Evolutionary conservation across 2,329 filamentous ascomycete genomes (phyloP), one percentile per base, ranked within the genome.

Genomic region (Colletotrichum incanum): DNA sequence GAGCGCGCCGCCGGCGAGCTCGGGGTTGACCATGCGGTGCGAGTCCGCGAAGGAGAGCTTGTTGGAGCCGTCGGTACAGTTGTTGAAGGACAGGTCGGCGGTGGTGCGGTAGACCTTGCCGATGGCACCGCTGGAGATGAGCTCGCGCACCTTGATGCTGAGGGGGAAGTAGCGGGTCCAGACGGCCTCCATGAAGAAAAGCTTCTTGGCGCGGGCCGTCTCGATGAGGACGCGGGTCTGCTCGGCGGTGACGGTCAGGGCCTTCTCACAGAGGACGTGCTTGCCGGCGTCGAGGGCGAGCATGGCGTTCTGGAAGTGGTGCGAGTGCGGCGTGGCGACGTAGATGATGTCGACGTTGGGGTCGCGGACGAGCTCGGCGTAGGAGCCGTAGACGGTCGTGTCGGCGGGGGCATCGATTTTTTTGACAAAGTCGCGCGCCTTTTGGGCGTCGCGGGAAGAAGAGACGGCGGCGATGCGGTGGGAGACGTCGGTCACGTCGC

Each of bases 141-240:
- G 83, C 78, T 95, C 90, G 63, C 93, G 86, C 47, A 95, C 85
- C 80, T 93, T 90, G 80, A 94, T 89, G 78, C 93, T 95, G 16
- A 97, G 84, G 2, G 95, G 95, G 84, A 97, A 96, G 84, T 93
- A 96, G 71, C 95, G 88, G 45, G 94, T 97, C 95, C 94, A 97
- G 26, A 97, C 94, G 54, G 94, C 94, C 83, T 96, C 93, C 93
- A 95, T 95, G 73, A 96, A 83, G 86, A 93, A 93, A 76, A 94
- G 79, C 72, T 90, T 89, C 86, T 94, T 96, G 78, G 90, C 87
- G 80, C 86, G 89, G 8, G 95, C 95, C 72, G 89, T 91, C 74
- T 92, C 90, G 62, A 92, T 89, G 34, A 98, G 87, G 80, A 91
- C 91, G 82, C 89, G 90, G 31, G 93, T 86, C 83, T 98, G 95